Conservation (phyloP, 768 basidiomycete genomes). For the Boletus vermiculosoides region DNA sequence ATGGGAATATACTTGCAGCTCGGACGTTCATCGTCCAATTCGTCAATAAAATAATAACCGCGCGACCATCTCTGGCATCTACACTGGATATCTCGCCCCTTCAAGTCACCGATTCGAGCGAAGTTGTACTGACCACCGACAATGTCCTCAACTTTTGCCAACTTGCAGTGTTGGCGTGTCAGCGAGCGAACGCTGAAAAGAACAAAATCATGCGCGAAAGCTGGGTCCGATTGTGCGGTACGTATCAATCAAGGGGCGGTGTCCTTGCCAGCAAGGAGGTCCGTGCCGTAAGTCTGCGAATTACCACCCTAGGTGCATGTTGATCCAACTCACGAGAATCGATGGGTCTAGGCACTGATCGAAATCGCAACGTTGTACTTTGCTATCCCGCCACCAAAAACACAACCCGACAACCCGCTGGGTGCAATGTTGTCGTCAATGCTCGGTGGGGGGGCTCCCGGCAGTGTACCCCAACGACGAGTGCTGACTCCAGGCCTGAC, state of each 20-base stretch:
- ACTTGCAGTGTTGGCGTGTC: conserved; percentile 84
- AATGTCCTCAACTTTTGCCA: conserved; percentile 85
- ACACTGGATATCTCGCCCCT: conserved; percentile 45
- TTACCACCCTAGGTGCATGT: background rate
- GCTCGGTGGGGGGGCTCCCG: conserved; percentile 67
- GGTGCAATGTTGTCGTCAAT: conserved; percentile 87
- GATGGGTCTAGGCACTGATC: conserved; percentile 50
- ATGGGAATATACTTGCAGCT: conserved; percentile 90
- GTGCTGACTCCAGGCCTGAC: conserved; percentile 28
- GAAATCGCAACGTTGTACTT: conserved; percentile 81
- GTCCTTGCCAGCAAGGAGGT: conserved; percentile 59
- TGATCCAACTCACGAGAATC: background rate
- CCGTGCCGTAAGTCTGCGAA: conserved; percentile 51
- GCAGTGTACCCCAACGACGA: conserved; percentile 27
- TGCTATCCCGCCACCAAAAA: conserved; percentile 76
- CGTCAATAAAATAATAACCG: conserved; percentile 56
- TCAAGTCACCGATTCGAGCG: conserved; percentile 45
- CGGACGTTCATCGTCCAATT: conserved; percentile 89
- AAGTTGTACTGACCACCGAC: conserved; percentile 75
- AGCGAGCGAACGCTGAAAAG: conserved; percentile 78
- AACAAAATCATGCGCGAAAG: conserved; percentile 74
- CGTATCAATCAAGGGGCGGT: conserved; percentile 75
- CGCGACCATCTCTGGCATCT: conserved; percentile 42
- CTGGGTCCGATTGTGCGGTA: conserved; percentile 83
- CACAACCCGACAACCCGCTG: conserved; percentile 72